Base-by-base conservation (phyloP, 768 basidiomycete species). In the Royoungia palumana region DNA sequence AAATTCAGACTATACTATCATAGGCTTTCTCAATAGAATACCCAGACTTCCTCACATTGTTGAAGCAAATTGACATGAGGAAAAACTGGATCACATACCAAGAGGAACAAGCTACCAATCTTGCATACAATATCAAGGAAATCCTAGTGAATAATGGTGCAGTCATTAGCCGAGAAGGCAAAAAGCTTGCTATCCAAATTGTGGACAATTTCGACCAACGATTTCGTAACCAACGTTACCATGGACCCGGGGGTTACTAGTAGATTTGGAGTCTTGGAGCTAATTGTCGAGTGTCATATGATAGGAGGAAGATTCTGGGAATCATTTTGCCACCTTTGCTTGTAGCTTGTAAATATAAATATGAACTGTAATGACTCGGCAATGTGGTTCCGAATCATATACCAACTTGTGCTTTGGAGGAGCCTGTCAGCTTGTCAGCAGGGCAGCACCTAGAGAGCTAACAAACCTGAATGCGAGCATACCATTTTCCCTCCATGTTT, bases 171-270 rank as follows among this genome's bases (percentile, higher is more conserved):
- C 0, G 10, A 13, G 21, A 65, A n/a, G 40, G 46, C 7, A 35
- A 45, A 2, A 39, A 4, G 7, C 19, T 69, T 37, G 57, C 41
- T 25, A 6, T 16, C 2, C 19, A 24, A 16, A 57, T 67, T 25
- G 27, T 63, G 19, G 45, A 55, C 12, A 58, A 67, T 40, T 51
- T 67, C 21, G 22, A 22, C 3, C 66, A 69, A 25, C 63, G 66
- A 20, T 61, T 61, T 34, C 16, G 17, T 11, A 41, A 36, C 28
- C 30, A 20, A 17, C 49, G 35, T 21, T 51, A 46, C 35, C 9
- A n/a, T 16, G 28, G 28, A 28, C 21, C 17, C 12, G n/a, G 17
- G 11, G 30, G 9, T 14, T 17, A 4, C n/a, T n/a, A n/a, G n/a
- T n/a, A n/a, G n/a, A n/a, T n/a, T n/a, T n/a, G n/a, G n/a, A n/a